phyloP scores from a whole-genome alignment of 192 early-diverging fungal species.

The Backusella mclennaniae region DNA sequence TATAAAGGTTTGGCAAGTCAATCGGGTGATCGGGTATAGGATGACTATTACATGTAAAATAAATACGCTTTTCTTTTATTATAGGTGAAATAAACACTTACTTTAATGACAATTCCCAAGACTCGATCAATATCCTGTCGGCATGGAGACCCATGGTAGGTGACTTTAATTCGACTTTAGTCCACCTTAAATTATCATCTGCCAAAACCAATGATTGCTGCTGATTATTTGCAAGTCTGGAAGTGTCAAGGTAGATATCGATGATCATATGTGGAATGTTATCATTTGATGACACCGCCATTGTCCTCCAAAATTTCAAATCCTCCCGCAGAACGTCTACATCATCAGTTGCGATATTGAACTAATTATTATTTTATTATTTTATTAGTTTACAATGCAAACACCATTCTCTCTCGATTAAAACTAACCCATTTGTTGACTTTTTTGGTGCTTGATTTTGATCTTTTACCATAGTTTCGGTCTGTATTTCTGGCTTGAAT shows the following conservation, averaged over 20 bases:
- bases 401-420: neutral
- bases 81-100: neutral
- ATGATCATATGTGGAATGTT: conserved; percentile 74
- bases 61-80: neutral
- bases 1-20: conserved; percentile 86
- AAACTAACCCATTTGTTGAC: conserved; percentile 63
- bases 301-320: conserved; percentile 73
- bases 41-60: conserved; percentile 24
- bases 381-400: neutral
- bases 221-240: conserved; percentile 30
- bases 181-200: conserved; percentile 14
- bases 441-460: conserved; percentile 36
- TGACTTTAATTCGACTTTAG: neutral
- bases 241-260: conserved; percentile 81
- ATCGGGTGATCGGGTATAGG: conserved; percentile 52
- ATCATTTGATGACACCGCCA: conserved; percentile 42
- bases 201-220: conserved; percentile 6
- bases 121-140: neutral
- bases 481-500: conserved; percentile 59
- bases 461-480: conserved; percentile 19
- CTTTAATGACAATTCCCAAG: conserved; percentile 17
- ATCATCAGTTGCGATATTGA: conserved; percentile 83
- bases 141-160: neutral
- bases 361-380: conserved; percentile 43
- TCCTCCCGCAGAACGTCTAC: conserved; percentile 73